Evolutionary conservation across 495 filamentous ascomycete genomes (phyloP), one percentile per base, ranked within the genome.

Genomic region (Cercophora newfieldiana): DNA sequence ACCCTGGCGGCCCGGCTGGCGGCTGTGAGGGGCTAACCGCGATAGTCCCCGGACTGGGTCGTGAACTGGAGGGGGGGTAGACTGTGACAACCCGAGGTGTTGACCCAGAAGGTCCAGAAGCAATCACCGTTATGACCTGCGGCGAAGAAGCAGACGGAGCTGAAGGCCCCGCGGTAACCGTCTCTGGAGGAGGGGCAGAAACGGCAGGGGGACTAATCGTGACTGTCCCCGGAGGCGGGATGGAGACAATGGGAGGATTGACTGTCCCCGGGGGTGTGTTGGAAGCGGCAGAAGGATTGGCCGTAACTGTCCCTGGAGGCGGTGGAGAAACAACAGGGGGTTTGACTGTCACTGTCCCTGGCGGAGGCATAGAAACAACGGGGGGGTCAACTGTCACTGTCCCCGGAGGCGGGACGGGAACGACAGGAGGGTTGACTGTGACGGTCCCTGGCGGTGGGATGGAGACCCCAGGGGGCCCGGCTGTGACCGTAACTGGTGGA

Each of bases 401-500:
- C 18, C 16, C 24, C 25, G 7, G 22, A 4, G 54, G 25, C 22
- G 48, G 48, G 18, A 6, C 6, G 18, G 30, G 12, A 12, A 33
- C 30, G 5, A 33, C 12, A 12, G 30, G 30, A 10, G 49, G 49
- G 19, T 25, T 19, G 6, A 53, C 1, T 8, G 49, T 53, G 7
- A 53, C 19, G 6, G n/a, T 53, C 2, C 49, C 49, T 2, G 21
- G 21, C 14, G 51, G 12, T 8, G 21, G 51, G 3, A 24, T 55
- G 12, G 51, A 55, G 26, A 28, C 22, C 3, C 18, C 22, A 51
- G 66, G 49, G 1, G 29, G 28, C 7, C 25, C 31, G 19, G 56
- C 47, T 53, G 55, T 65, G 3, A 56, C 61, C 7, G 66, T 65
- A 12, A 62, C 18, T n/a, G 62, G 26, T n/a, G 28, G 28, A n/a